These are phyloP conservation scores for Isoetes engelmannii DNA, from an alignment of 83 land plant genomes.

Conservation along the genomic window DNA sequence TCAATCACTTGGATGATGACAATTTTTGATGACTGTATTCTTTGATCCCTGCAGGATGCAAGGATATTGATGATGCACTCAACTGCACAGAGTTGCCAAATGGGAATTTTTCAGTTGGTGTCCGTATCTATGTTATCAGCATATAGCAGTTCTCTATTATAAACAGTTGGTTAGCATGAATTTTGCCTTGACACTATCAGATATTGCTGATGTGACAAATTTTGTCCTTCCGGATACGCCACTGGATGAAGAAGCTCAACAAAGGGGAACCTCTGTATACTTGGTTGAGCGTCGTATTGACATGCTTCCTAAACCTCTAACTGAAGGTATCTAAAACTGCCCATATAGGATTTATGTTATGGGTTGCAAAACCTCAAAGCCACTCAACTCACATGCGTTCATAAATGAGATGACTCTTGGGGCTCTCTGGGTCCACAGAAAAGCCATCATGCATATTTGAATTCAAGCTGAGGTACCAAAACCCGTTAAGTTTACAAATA, in stretches of 20 bases:
- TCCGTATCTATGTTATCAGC: slow-evolving; percentile 71
- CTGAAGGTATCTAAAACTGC: slow-evolving; percentile 59
- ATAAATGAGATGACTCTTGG: no score
- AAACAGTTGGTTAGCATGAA: slow-evolving; percentile 14
- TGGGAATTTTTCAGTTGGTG: slow-evolving; percentile 95
- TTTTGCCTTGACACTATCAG: slow-evolving; percentile 26
- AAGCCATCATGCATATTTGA: neutral
- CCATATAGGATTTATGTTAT: no score
- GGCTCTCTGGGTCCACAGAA: no score
- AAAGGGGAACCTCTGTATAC: slow-evolving; percentile 94
- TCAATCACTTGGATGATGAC: neutral
- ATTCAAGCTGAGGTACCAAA: neutral
- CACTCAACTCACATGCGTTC: no score
- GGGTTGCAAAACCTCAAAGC: no score
- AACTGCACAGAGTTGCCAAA: slow-evolving; percentile 71
- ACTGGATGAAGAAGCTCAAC: slow-evolving; percentile 87
- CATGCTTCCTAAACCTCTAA: slow-evolving; percentile 98
- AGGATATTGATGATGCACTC: slow-evolving; percentile 98
- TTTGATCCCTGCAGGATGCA: slow-evolving; percentile 64
- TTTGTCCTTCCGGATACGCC: slow-evolving; percentile 90
- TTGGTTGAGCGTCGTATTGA: slow-evolving; percentile 95
- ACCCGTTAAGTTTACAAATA: no score
- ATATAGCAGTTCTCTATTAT: slow-evolving; percentile 2
- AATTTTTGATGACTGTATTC: neutral
- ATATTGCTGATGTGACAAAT: slow-evolving; percentile 98